phyloP scores from a whole-genome alignment of 1,139 yeast genomes.

The Magnusiomyces suaveolens region DNA sequence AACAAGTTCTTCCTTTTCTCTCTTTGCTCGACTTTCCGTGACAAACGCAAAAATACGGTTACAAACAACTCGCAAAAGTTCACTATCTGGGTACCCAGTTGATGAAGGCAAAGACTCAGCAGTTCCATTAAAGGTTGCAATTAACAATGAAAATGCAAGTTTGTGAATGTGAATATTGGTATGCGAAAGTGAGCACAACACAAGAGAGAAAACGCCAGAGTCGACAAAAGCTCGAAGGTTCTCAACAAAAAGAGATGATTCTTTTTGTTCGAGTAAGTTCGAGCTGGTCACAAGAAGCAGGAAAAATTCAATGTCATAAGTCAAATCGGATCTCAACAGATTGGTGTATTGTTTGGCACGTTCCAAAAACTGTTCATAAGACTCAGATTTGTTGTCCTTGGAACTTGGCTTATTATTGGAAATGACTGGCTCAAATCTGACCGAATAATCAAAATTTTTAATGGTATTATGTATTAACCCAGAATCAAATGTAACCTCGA shows the following conservation, averaged over 20 bases:
- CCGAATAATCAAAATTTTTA: conserved; percentile 28
- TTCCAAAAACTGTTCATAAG: background rate
- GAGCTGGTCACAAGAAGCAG: conserved; percentile 26
- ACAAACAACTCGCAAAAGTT: background rate
- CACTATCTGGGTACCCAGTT: conserved; percentile 1
- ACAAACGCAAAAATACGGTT: conserved; percentile 3
- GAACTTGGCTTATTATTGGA: background rate
- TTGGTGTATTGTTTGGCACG: conserved; percentile 9
- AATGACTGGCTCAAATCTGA: background rate
- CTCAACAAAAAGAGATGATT: conserved; percentile 24
- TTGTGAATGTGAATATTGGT: conserved; percentile 6
- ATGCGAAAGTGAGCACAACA: conserved; percentile 40
- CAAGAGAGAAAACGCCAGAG: conserved; percentile 47
- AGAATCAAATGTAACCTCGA: conserved; percentile 49
- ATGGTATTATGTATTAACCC: conserved; percentile 43
- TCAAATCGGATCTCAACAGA: conserved; percentile 12
- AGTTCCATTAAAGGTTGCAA: conserved; percentile 8
- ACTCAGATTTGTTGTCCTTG: background rate
- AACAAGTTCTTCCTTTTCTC: background rate
- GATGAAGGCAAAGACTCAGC: background rate
- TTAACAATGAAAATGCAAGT: conserved; percentile 8
- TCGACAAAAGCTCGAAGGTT: conserved; percentile 53
- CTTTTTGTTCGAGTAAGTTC: conserved; percentile 22
- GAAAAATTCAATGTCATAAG: conserved; percentile 28
- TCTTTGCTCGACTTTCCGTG: background rate